These are phyloP conservation scores for Pythium guiyangense DNA, from an alignment of 352 stramenopile species.

Conservation along the genomic window DNA sequence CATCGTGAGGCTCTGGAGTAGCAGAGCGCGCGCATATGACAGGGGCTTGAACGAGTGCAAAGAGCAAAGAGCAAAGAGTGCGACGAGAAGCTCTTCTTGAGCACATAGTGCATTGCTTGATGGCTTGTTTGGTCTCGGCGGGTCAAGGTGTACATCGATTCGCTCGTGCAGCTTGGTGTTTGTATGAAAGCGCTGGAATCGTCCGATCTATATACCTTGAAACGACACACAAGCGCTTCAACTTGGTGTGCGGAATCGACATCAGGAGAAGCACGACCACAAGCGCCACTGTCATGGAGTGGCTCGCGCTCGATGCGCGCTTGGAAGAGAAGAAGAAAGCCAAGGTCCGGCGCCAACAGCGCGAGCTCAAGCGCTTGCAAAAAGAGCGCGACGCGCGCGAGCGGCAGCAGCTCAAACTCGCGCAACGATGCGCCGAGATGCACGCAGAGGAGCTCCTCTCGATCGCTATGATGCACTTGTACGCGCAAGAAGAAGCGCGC, in stretches of 20 bases:
- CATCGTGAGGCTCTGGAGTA: too few relatives aligned
- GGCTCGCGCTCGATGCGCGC: conserved; percentile 36
- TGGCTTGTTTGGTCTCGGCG: too few relatives aligned
- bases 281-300: conserved; percentile 25
- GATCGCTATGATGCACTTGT: conserved; percentile 29
- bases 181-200: too few relatives aligned
- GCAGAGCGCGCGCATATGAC: too few relatives aligned
- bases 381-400: conserved; percentile 23
- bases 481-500: conserved; percentile 18
- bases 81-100: too few relatives aligned
- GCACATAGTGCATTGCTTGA: too few relatives aligned
- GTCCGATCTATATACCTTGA: too few relatives aligned
- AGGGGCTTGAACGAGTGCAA: too few relatives aligned
- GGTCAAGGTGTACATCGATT: too few relatives aligned
- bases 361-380: conserved; percentile 31
- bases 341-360: conserved; percentile 39
- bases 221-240: conserved; percentile 6
- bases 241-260: background rate
- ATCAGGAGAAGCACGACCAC: background rate
- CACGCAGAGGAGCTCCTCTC: conserved; percentile 44
- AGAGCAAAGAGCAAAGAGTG: too few relatives aligned
- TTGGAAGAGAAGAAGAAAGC: conserved; percentile 44
- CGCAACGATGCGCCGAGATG: conserved; percentile 42
- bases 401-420: conserved; percentile 26
- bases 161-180: too few relatives aligned